A percentile compares a stretch with the other conserved stretches of the same genome.
Conservation (phyloP, 75 land plant species). For the Pinus albicaulis region DNA sequence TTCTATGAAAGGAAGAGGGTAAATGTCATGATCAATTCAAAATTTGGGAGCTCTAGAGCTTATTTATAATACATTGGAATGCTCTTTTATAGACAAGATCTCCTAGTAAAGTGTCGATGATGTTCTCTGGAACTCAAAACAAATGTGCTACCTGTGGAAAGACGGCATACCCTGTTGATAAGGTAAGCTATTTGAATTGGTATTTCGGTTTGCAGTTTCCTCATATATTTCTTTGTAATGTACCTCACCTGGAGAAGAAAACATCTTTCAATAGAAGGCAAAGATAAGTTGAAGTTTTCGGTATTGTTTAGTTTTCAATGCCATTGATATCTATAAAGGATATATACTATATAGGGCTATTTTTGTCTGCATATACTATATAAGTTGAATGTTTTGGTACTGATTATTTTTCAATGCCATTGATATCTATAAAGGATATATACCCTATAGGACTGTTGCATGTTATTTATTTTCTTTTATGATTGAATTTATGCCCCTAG, state of each 20-base stretch:
- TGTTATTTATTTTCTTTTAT: not conserved
- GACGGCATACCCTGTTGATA: constrained; percentile 90
- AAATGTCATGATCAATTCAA: not conserved
- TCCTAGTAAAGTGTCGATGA: constrained; percentile 68
- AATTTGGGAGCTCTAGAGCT: not conserved
- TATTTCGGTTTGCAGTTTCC: not conserved
- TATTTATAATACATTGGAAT: not conserved
- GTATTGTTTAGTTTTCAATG: too few relatives aligned
- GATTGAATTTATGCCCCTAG: not conserved
- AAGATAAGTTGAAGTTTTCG: too few relatives aligned
- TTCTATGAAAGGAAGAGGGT: not conserved
- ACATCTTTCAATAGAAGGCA: not conserved
- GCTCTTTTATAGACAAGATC: constrained; percentile 47
- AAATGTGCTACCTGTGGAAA: constrained; percentile 89
- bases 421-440: too few relatives aligned
- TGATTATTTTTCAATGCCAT: not conserved
- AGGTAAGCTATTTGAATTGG: constrained; percentile 33
- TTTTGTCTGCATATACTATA: too few relatives aligned
- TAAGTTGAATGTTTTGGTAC: not conserved
- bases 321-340: too few relatives aligned
- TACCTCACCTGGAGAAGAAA: not conserved
- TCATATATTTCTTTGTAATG: not conserved
- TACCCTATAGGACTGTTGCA: not conserved
- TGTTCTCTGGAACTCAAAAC: constrained; percentile 96
- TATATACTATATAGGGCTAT: too few relatives aligned